Evolutionary conservation across 2,329 filamentous ascomycete genomes (phyloP).

Genomic region (Colletotrichum abscissum): DNA sequence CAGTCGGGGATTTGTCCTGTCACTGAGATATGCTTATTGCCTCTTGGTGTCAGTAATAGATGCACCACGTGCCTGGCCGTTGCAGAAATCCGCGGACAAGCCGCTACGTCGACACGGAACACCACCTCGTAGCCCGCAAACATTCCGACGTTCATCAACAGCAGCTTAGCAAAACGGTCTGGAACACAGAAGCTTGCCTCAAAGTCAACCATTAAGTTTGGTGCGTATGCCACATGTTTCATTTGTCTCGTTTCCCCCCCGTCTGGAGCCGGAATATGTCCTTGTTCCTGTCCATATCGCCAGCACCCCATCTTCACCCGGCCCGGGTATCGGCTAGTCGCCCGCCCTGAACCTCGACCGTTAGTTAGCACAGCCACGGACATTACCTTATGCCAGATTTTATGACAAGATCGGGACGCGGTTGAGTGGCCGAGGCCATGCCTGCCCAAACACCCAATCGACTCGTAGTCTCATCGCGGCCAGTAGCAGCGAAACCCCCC

Average conservation of each 20-base stretch:
- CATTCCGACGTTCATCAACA: neutral
- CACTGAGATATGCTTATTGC: conserved; percentile 34
- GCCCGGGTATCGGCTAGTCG: conserved; percentile 9
- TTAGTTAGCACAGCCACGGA: conserved; percentile 19
- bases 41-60: conserved; percentile 17
- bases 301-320: neutral
- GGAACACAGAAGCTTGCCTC: neutral
- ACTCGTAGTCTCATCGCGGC: conserved; percentile 15
- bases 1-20: conserved; percentile 24
- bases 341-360: neutral
- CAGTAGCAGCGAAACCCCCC: conserved; percentile 32
- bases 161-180: neutral
- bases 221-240: neutral
- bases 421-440: conserved; percentile 35
- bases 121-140: neutral
- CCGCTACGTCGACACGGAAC: conserved; percentile 1
- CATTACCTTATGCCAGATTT: conserved; percentile 30
- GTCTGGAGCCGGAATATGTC: neutral
- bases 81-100: conserved; percentile 24
- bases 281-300: neutral
- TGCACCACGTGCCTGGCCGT: conserved; percentile 17
- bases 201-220: neutral
- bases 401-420: conserved; percentile 31
- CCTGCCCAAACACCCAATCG: conserved; percentile 22
- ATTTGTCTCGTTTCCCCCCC: neutral